Base-by-base conservation (phyloP, 345 rosid species). In the Citrus glauca region DNA sequence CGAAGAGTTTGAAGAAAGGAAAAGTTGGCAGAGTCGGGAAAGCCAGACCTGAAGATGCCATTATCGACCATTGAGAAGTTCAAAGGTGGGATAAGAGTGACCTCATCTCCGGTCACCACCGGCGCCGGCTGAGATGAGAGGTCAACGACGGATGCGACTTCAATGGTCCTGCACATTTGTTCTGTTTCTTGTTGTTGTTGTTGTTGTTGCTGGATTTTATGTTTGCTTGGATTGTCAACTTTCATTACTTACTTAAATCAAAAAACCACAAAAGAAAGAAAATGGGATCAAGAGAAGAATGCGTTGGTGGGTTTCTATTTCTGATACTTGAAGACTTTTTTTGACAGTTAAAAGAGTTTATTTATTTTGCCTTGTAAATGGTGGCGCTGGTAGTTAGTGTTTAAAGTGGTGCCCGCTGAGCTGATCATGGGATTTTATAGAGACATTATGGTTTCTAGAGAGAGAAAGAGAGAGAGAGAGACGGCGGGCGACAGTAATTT, bases 21-120 rank as follows among this genome's bases (percentile, higher is more conserved):
- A 91, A 96, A 96, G 91, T 92, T 96, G 73, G 89, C 88, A 75
- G 94, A 83, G 81, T 89, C 94, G 1, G 99, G 99, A 77, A 92
- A 96, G 71, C 99, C 99, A 33, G 99, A 94, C 88, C 99, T 84
- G 88, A 96, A 96, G 64, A 96, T 85, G 80, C 99, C 99, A 60
- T 89, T 91, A 76, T 96, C 98, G 27, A 96, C 99, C 94, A 94
- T 88, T 9, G 99, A 77, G 81, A 96, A 96, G 89, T 96, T 96
- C 35, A 94, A 86, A 13, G 99, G 99, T 6, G 99, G 99, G 10
- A 81, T 85, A 77, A 88, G 78, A 82, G 45, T 82, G 72, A 81
- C 75, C 7, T 93, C 91, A 11, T 83, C 90, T 0, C 84, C 88
- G 74, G 85, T 25, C 74, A 81, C 66, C 74, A 81, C 66, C 1